Percentiles rank a stretch among this genome's conserved stretches.
phyloP scores from a whole-genome alignment of 805 yeast species.

The Metschnikowia santaceciliae region DNA sequence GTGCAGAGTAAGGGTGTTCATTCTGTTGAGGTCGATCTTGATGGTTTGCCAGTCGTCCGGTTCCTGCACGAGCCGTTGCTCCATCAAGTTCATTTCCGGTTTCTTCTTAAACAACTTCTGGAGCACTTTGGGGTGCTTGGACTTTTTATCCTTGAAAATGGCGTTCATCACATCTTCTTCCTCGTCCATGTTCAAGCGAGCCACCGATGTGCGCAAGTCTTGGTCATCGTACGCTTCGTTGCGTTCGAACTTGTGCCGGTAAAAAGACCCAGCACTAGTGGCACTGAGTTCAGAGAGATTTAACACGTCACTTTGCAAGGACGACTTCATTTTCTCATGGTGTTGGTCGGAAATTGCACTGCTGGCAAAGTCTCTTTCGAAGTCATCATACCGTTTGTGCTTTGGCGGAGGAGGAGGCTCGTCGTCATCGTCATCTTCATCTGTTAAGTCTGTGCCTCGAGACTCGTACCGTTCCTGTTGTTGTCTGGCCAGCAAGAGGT shows the following conservation, averaged over 20 bases:
- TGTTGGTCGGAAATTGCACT: conserved; percentile 19
- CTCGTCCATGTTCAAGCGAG: conserved; percentile 22
- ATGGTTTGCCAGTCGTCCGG: conserved; percentile 36
- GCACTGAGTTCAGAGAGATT: conserved; percentile 74
- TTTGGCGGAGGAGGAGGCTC: conserved; percentile 38
- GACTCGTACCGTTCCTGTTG: neutral
- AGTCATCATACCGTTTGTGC: conserved; percentile 28
- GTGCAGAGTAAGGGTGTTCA: conserved; percentile 60
- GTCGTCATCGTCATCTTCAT: conserved; percentile 23
- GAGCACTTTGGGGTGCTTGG: conserved; percentile 43
- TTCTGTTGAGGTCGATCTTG: conserved; percentile 48
- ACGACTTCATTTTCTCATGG: conserved; percentile 35
- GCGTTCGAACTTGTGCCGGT: conserved; percentile 61
- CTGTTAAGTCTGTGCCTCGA: conserved; percentile 28
- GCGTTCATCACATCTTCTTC: conserved; percentile 33
- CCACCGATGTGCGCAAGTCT: conserved; percentile 11
- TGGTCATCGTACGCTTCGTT: conserved; percentile 19
- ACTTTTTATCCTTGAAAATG: conserved; percentile 40
- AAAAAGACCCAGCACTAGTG: conserved; percentile 82
- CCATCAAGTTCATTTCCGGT: conserved; percentile 28
- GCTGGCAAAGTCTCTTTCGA: conserved; percentile 19
- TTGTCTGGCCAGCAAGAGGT: conserved; percentile 27
- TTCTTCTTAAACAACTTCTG: conserved; percentile 37
- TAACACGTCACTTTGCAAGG: conserved; percentile 42
- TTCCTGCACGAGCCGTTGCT: conserved; percentile 43